Percentiles rank a stretch among this genome's conserved stretches.
These are phyloP conservation scores for Salmacisia buchloeana DNA, from an alignment of 1,284 basidiomycete species.

Conservation along the genomic window DNA sequence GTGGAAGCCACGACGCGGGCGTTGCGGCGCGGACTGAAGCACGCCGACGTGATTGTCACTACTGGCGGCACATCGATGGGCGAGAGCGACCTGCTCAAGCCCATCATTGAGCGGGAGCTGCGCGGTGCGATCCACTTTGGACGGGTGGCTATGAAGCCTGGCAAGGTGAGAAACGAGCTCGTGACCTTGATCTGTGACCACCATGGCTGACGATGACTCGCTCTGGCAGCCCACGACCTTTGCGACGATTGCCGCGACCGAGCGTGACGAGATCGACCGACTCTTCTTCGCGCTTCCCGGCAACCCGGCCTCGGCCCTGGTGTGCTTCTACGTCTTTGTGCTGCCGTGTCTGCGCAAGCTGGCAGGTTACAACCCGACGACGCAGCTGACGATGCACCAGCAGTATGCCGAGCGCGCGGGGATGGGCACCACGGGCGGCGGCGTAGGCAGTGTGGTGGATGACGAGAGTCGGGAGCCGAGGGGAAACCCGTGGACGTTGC, in stretches of 20 bases:
- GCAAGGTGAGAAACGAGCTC: slow-evolving; percentile 22
- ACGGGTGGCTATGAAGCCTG: slow-evolving; percentile 58
- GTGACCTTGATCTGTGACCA: background rate
- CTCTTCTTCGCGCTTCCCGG: slow-evolving; percentile 78
- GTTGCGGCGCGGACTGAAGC: slow-evolving; percentile 59
- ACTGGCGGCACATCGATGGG: slow-evolving; percentile 90
- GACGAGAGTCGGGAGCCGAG: background rate
- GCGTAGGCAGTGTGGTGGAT: background rate
- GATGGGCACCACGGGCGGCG: background rate
- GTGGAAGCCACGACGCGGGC: slow-evolving; percentile 61
- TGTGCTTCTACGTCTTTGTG: slow-evolving; percentile 79
- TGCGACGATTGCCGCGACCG: slow-evolving; percentile 59
- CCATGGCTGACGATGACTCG: background rate
- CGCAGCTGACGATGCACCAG: background rate
- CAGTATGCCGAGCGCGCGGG: slow-evolving; percentile 7
- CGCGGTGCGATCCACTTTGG: slow-evolving; percentile 73
- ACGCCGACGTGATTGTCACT: slow-evolving; percentile 70
- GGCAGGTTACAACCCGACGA: slow-evolving; percentile 24
- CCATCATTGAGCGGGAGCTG: slow-evolving; percentile 73
- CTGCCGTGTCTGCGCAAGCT: slow-evolving; percentile 69
- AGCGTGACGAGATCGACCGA: slow-evolving; percentile 51
- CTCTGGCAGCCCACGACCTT: slow-evolving; percentile 65
- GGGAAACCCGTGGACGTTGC: slow-evolving; percentile 58
- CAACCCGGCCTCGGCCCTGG: slow-evolving; percentile 81
- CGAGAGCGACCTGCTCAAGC: slow-evolving; percentile 72